A percentile compares a stretch with the other conserved stretches of the same genome.
Evolutionary conservation across 2,329 filamentous ascomycete species (phyloP).

Genomic region (Diplodia mutila): DNA sequence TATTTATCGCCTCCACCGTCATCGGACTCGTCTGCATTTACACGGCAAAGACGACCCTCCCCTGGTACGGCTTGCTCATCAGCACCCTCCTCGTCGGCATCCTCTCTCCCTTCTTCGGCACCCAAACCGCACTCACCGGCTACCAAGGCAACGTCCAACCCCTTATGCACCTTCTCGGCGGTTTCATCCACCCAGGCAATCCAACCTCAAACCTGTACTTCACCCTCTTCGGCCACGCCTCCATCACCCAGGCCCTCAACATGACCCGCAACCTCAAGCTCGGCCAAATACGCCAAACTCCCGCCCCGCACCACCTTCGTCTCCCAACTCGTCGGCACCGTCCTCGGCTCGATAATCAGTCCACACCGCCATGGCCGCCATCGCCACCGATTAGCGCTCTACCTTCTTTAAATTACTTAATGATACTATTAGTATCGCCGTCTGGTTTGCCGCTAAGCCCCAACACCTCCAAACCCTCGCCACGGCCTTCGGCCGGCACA

Average conservation of each 20-base stretch:
- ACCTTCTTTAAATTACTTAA: slow-evolving; percentile 40
- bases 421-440: slow-evolving; percentile 35
- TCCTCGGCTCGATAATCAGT: slow-evolving; percentile 67
- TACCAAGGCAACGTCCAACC: slow-evolving; percentile 29
- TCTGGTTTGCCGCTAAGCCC: slow-evolving; percentile 52
- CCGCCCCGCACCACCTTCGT: slow-evolving; percentile 70
- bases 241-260: slow-evolving; percentile 34
- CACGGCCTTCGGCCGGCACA: not conserved
- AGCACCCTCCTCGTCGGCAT: slow-evolving; percentile 31
- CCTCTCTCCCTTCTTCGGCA: slow-evolving; percentile 35
- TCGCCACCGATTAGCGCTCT: slow-evolving; percentile 46
- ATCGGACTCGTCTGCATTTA: slow-evolving; percentile 36
- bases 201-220: slow-evolving; percentile 47
- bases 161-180: slow-evolving; percentile 29
- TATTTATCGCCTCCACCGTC: slow-evolving; percentile 31
- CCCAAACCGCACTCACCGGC: slow-evolving; percentile 32
- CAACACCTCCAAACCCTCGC: slow-evolving; percentile 48
- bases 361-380: slow-evolving; percentile 51
- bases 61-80: slow-evolving; percentile 41
- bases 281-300: slow-evolving; percentile 58
- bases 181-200: slow-evolving; percentile 32
- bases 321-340: slow-evolving; percentile 67
- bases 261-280: slow-evolving; percentile 41
- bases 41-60: slow-evolving; percentile 35
- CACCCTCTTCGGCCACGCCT: slow-evolving; percentile 42